Evolutionary conservation across 75 land plant genomes (phyloP), one percentile per base, ranked within the genome.

Genomic region (Larix kaempferi): DNA sequence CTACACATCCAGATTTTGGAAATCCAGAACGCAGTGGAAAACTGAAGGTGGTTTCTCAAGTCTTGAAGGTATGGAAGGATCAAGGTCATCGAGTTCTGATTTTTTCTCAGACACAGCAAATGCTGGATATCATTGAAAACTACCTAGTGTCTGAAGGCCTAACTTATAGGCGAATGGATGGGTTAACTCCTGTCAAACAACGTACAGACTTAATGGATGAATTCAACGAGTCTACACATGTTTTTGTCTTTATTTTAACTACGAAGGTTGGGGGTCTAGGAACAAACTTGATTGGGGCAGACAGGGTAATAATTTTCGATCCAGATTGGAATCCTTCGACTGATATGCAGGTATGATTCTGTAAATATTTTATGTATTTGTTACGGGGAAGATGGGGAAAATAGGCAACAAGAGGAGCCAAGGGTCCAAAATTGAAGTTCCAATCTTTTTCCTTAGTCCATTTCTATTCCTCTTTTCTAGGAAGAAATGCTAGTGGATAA

Each of bases 271-370:
- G 99, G 67, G 99, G 99, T 55, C 83, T 96, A 60, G 99, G 99
- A 69, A 96, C 99, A 41, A 96, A 96, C 69, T 79, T 96, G 57
- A 84, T 88, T 78, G 99, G 99, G 80, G 99, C 95, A 22, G 85
- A 96, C 79, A 86, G 94, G 72, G 99, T 96, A 23, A 89, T 96
- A 58, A 94, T 96, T 25, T 96, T 89, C 80, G 99, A 96, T 77
- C 99, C 99, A 80, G 99, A 96, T 79, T 96, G 99, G 98, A 96
- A 96, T 78, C 99, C 99, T n/a, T 96, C 99, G 62, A 96, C 98
- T 44, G 99, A 96, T 69, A 92, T 92, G 89, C 99, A 96, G 99
- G 99, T 96, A 86, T 59, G 44, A 29, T 71, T n/a, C 17, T 35
- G 35, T 69, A 69, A 69, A 69, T 41, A 69, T 37, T 5, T 0